Evolutionary conservation across 106 monocot genomes (phyloP), one percentile per base, ranked within the genome.

Genomic region (Allium sativum): DNA sequence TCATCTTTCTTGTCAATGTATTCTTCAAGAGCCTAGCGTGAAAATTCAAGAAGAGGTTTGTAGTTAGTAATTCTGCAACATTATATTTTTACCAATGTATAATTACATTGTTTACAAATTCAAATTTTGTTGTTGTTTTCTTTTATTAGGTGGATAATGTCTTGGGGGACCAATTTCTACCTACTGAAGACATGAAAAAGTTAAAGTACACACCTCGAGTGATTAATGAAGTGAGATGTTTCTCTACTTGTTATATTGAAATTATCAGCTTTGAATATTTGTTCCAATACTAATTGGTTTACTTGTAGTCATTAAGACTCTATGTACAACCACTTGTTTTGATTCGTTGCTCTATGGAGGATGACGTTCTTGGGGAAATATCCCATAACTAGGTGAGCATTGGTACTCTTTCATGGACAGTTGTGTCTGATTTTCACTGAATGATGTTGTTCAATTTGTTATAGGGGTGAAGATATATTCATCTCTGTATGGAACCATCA

Each of bases 11-110:
- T 31, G 1, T 31, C 31, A 31, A 31, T 31, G 5, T 31, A 31
- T 14, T 76, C 51, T 79, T 10, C 65, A 96, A 90, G 74, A 84
- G 20, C 96, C 87, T 50, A 52, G 50, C 12, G 76, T 87, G 60
- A 96, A 91, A 66, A 87, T 96, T 56, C 96, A 91, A 77, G 82
- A 96, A 63, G 96, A 96, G 96, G 96, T 91, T 66, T 58, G 81
- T 71, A 48, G 40, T 45, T 64, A n/a, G 51, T 42, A 14, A 3
- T 1, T 53, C 31, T 31, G 31, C 5, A 31, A 3, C 31, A 31
- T 31, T 31, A 31, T 31, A 31, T 31, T 31, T 31, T 31, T 31
- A 31, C 31, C 31, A 0, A 31, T 31, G 31, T 31, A 31, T 5
- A 31, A 31, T 5, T 31, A 31, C 31, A 31, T 31, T 31, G 31